A percentile compares a stretch with the other conserved stretches of the same genome.
These are phyloP conservation scores for Fusarium sororula DNA, from an alignment of 2,329 filamentous ascomycete genomes.

Conservation along the genomic window DNA sequence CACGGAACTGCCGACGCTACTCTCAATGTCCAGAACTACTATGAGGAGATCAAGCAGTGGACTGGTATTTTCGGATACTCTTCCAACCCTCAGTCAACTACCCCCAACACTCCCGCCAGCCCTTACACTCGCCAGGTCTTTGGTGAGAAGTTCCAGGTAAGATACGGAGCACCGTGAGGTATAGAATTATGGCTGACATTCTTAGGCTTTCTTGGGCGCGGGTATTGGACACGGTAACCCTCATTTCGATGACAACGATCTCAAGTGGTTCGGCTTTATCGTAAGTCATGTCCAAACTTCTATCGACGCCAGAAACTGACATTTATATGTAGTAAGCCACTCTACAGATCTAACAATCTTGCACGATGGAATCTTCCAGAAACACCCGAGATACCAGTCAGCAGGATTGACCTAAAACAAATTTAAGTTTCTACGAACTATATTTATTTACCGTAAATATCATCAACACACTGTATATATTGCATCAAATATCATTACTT, in stretches of 20 bases:
- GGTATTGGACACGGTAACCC: not conserved
- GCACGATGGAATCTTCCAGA: rapidly evolving
- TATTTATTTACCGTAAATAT: not conserved
- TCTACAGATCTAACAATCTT: no score
- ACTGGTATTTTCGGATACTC: slow-evolving; percentile 13
- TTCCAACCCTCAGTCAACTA: not conserved
- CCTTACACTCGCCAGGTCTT: slow-evolving; percentile 11
- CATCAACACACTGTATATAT: not conserved
- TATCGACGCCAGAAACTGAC: no score
- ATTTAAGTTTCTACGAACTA: not conserved
- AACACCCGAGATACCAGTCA: no score
- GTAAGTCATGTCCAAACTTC: not conserved
- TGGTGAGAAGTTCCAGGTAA: slow-evolving; percentile 11
- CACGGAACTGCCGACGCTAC: slow-evolving; percentile 5
- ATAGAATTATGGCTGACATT: not conserved
- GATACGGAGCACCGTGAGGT: rapidly evolving
- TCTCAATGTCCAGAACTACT: slow-evolving; percentile 14
- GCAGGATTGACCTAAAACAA: not conserved
- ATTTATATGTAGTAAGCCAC: not conserved
- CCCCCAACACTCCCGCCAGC: slow-evolving; percentile 7
- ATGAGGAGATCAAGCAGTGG: slow-evolving; percentile 19
- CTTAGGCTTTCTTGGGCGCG: not conserved
- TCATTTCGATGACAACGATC: slow-evolving; percentile 13
- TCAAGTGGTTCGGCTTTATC: slow-evolving; percentile 13
- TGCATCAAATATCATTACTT: rapidly evolving